Conservation (phyloP, 148 eudicot genomes). For the Dianthus caryophyllus region DNA sequence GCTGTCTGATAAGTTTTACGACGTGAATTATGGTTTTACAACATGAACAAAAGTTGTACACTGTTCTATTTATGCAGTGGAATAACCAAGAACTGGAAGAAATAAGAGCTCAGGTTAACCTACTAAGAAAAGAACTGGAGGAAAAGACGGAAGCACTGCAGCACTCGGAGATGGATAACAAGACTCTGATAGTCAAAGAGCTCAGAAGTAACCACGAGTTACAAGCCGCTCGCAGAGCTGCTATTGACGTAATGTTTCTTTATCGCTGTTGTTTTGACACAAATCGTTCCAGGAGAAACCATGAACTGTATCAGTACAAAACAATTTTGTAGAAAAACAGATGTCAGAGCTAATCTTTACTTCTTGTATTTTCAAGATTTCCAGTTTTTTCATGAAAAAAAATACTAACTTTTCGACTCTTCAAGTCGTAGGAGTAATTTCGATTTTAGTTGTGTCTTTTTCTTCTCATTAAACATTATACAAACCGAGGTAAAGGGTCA, state of each 20-base stretch:
- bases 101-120: slow-evolving; percentile 9
- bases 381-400: too few species aligned
- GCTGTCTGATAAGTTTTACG: not conserved
- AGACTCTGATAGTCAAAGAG: slow-evolving; percentile 26
- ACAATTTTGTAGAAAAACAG: not conserved
- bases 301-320: not conserved
- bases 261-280: not conserved
- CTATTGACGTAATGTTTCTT: slow-evolving; percentile 20
- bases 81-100: slow-evolving; percentile 9
- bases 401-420: too few species aligned
- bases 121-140: slow-evolving; percentile 11
- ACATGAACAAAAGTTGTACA: not conserved
- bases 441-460: too few species aligned
- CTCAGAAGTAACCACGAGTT: slow-evolving; percentile 29
- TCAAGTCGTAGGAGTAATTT: too few species aligned
- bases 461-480: too few species aligned
- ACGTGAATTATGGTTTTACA: not conserved
- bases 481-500: not conserved
- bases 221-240: slow-evolving; percentile 30
- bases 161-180: slow-evolving; percentile 22
- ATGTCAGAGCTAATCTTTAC: too few species aligned
- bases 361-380: too few species aligned
- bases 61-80: not conserved
- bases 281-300: not conserved
- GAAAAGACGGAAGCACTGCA: slow-evolving; percentile 22